Percentiles rank a stretch among this genome's conserved stretches.
phyloP scores from a whole-genome alignment of 2,329 filamentous ascomycete genomes.

The Triangularia verruculosa region DNA sequence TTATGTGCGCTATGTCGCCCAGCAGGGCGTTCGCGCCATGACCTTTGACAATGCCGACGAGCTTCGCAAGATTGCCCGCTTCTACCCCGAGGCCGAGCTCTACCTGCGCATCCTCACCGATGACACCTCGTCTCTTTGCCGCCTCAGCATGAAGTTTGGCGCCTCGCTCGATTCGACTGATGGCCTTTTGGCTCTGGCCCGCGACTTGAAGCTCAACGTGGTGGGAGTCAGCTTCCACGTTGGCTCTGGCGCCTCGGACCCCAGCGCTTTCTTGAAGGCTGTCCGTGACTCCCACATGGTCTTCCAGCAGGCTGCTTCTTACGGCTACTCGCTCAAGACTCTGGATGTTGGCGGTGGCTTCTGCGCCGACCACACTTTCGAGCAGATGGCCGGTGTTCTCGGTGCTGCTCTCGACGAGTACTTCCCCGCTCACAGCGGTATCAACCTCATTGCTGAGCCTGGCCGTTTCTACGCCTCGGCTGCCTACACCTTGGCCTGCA shows the following conservation, averaged over 20 bases:
- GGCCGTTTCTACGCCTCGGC: constrained; percentile 93
- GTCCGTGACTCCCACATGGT: constrained; percentile 85
- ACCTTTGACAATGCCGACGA: constrained; percentile 99
- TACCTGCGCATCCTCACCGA: constrained; percentile 95
- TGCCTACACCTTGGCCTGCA: constrained; percentile 92
- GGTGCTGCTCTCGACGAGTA: constrained; percentile 78
- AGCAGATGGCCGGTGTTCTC: constrained; percentile 81
- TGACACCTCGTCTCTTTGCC: constrained; percentile 90
- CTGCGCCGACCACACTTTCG: constrained; percentile 77
- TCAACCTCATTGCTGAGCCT: constrained; percentile 91
- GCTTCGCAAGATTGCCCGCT: constrained; percentile 93
- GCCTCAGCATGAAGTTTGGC: constrained; percentile 95
- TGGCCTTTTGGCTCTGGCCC: constrained; percentile 74
- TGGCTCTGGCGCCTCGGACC: constrained; percentile 91
- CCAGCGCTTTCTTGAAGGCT: constrained; percentile 85
- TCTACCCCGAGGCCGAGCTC: constrained; percentile 85
- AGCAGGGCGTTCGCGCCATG: constrained; percentile 90
- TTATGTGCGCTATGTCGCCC: constrained; percentile 86
- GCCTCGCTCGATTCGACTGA: constrained; percentile 80
- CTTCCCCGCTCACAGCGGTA: constrained; percentile 68
- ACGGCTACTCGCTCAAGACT: constrained; percentile 80
- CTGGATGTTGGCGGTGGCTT: constrained; percentile 96
- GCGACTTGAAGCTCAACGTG: constrained; percentile 80
- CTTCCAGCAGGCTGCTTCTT: constrained; percentile 75
- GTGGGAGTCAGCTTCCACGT: constrained; percentile 98